Evolutionary conservation across 305 asterid species (phyloP).

Genomic region (Fraxinus baroniana): DNA sequence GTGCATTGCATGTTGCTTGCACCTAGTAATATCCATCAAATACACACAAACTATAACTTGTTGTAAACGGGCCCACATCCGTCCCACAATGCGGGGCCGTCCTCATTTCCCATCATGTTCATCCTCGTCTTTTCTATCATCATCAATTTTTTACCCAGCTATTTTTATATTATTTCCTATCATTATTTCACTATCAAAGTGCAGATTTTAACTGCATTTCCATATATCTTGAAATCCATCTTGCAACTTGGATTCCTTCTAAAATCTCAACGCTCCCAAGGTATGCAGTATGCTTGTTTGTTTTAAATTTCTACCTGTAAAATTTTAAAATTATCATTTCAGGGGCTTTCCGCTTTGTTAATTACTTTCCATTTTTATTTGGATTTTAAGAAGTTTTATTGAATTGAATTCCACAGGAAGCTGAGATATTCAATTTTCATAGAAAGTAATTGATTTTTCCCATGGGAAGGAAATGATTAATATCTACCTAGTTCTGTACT

Average conservation of each 20-base stretch:
- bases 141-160: slow-evolving; percentile 10
- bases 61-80: neutral
- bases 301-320: neutral
- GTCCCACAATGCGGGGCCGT: neutral
- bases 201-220: neutral
- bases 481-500: neutral
- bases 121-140: neutral
- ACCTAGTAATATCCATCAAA: no score
- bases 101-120: neutral
- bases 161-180: slow-evolving; percentile 3
- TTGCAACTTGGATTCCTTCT: neutral
- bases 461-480: neutral
- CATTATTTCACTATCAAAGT: neutral
- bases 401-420: slow-evolving; percentile 6
- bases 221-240: neutral
- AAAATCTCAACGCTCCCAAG: neutral
- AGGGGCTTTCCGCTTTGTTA: slow-evolving; percentile 1
- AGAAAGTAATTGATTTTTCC: neutral
- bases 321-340: slow-evolving; percentile 4
- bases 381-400: slow-evolving; percentile 22
- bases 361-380: slow-evolving; percentile 19
- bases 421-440: neutral
- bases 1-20: no score
- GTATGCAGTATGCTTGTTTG: slow-evolving; percentile 49
- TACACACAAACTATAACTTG: no score